Conservation (phyloP, 179 eudicot species). For the Camellia oleifera region DNA sequence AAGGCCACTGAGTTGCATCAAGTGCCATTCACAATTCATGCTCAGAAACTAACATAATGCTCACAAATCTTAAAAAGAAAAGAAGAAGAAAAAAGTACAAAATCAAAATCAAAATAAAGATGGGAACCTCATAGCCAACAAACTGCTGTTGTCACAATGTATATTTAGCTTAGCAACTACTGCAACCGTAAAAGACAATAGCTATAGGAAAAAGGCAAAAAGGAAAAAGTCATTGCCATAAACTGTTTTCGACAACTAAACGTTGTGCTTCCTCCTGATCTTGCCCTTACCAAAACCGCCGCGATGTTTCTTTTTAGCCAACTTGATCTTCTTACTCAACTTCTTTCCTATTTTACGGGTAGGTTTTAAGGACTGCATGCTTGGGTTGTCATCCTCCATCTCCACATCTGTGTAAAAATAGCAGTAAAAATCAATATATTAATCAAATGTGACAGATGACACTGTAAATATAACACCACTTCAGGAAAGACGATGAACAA, state of each 20-base stretch:
- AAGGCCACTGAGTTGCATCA: too few relatives aligned
- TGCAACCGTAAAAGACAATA: background rate
- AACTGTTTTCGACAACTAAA: conserved; percentile 16
- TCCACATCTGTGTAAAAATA: conserved; percentile 53
- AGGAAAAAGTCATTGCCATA: background rate
- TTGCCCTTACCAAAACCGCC: conserved; percentile 58
- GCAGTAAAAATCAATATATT: background rate
- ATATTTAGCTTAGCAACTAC: background rate
- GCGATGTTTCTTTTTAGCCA: conserved; percentile 51
- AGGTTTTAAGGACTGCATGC: conserved; percentile 48
- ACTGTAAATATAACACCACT: background rate
- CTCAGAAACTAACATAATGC: too few relatives aligned
- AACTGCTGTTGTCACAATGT: background rate
- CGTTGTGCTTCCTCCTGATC: conserved; percentile 58
- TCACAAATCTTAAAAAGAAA: too few relatives aligned
- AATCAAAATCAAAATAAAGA: too few relatives aligned
- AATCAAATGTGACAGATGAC: background rate
- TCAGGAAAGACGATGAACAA: background rate
- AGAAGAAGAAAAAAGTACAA: too few relatives aligned
- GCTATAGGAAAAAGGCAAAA: background rate
- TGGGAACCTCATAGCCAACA: background rate
- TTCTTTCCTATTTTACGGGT: conserved; percentile 59
- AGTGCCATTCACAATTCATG: too few relatives aligned
- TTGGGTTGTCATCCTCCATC: conserved; percentile 45
- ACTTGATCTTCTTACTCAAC: conserved; percentile 72